Evolutionary conservation across 306 rosid species (phyloP).

Genomic region (Cucurbita pepo): DNA sequence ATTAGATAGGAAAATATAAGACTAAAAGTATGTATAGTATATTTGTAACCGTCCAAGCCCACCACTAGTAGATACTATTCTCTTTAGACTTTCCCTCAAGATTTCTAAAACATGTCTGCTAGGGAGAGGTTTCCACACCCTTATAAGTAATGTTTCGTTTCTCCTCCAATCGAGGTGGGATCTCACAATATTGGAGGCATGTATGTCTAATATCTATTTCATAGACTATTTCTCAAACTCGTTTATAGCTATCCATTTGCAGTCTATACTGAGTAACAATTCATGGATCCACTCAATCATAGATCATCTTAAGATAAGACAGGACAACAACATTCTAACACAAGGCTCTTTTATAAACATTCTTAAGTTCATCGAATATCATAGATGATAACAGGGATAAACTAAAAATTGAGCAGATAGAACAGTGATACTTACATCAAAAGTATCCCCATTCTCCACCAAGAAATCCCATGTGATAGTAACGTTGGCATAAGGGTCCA

Average conservation of each 20-base stretch:
- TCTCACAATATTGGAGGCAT: background rate
- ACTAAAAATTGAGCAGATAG: background rate
- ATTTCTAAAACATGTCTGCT: no score
- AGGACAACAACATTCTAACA: background rate
- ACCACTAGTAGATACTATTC: no score
- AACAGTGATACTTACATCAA: slow-evolving; percentile 24
- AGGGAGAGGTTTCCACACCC: no score
- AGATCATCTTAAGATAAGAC: background rate
- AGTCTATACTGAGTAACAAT: background rate
- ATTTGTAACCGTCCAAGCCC: no score
- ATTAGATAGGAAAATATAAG: background rate
- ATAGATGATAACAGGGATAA: background rate
- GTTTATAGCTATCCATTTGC: background rate
- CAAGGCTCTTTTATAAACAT: background rate
- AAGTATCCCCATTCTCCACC: slow-evolving; percentile 18
- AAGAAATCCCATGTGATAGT: slow-evolving; percentile 60
- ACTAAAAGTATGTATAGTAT: background rate
- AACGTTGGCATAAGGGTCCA: slow-evolving; percentile 55
- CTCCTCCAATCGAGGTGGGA: no score
- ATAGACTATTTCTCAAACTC: background rate
- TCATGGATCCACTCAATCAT: background rate
- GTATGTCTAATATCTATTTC: background rate
- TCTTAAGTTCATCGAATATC: background rate
- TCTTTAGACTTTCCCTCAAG: no score
- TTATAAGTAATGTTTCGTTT: background rate